phyloP scores from a whole-genome alignment of 805 yeast species.

The Yarrowia keelungensis region DNA sequence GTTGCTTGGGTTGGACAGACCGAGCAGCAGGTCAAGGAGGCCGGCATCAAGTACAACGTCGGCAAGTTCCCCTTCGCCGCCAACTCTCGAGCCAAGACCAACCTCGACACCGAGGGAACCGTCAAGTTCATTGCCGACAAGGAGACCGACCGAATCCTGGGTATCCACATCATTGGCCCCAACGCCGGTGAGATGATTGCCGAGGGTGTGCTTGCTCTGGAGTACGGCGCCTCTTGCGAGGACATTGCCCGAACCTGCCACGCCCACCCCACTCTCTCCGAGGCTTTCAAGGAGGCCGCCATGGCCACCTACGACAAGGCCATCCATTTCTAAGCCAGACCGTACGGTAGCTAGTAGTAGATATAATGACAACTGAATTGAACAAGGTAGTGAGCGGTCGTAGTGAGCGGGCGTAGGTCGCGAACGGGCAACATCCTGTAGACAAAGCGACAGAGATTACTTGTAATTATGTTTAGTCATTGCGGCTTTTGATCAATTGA shows the following conservation, averaged over 20 bases:
- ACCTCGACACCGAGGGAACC: slow-evolving; percentile 95
- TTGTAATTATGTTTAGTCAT: no score
- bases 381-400: no score
- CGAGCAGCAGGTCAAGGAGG: slow-evolving; percentile 92
- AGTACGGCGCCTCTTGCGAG: slow-evolving; percentile 98
- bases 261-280: slow-evolving; percentile 98
- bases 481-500: no score
- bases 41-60: slow-evolving; percentile 87
- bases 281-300: slow-evolving; percentile 98
- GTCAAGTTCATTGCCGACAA: slow-evolving; percentile 96
- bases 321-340: slow-evolving; percentile 68
- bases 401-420: no score
- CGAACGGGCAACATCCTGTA: background rate
- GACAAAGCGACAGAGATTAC: no score
- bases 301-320: slow-evolving; percentile 91
- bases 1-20: slow-evolving; percentile 99
- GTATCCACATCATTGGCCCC: slow-evolving; percentile 96
- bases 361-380: slow-evolving; percentile 3
- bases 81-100: slow-evolving; percentile 99
- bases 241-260: slow-evolving; percentile 97
- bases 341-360: background rate
- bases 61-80: slow-evolving; percentile 99
- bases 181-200: slow-evolving; percentile 99
- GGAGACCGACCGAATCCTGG: slow-evolving; percentile 94
- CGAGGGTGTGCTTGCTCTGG: slow-evolving; percentile 96